Conservation (phyloP, 208 protist genomes). For the Trypanosoma brucei region DNA sequence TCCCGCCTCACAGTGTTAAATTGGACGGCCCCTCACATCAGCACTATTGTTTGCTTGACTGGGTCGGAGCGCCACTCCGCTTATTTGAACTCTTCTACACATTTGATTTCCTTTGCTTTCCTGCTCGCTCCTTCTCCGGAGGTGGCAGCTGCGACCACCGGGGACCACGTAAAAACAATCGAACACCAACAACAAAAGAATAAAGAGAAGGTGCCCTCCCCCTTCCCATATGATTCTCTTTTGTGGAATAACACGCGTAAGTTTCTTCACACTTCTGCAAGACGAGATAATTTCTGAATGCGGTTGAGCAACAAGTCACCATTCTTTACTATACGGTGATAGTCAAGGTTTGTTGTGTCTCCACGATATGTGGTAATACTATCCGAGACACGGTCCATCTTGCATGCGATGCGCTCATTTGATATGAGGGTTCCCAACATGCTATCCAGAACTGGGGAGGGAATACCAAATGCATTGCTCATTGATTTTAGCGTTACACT, state of each 20-base stretch:
- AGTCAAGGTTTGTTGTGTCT: conserved; percentile 95
- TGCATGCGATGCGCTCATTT: conserved; percentile 94
- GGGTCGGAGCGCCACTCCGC: no score
- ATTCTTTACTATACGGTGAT: conserved; percentile 94
- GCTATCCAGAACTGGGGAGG: conserved; percentile 72
- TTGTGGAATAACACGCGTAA: neutral
- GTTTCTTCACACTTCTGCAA: conserved; percentile 85
- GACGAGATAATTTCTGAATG: conserved; percentile 97
- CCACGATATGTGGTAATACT: conserved; percentile 96
- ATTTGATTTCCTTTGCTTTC: no score
- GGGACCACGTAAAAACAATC: no score
- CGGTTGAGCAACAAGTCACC: conserved; percentile 97
- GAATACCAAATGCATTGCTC: conserved; percentile 94
- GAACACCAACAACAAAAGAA: no score
- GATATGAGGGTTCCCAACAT: conserved; percentile 98
- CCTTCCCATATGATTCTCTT: no score
- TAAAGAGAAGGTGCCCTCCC: no score
- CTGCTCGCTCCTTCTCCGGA: no score
- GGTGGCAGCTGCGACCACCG: no score
- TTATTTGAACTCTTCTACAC: no score
- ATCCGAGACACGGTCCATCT: conserved; percentile 97
- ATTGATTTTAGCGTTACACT: conserved; percentile 95
- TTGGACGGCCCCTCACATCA: no score
- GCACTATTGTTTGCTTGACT: no score
- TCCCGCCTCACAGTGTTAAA: no score